Evolutionary conservation across 345 rosid genomes (phyloP), one percentile per base, ranked within the genome.

Genomic region (Bretschneidera sinensis): DNA sequence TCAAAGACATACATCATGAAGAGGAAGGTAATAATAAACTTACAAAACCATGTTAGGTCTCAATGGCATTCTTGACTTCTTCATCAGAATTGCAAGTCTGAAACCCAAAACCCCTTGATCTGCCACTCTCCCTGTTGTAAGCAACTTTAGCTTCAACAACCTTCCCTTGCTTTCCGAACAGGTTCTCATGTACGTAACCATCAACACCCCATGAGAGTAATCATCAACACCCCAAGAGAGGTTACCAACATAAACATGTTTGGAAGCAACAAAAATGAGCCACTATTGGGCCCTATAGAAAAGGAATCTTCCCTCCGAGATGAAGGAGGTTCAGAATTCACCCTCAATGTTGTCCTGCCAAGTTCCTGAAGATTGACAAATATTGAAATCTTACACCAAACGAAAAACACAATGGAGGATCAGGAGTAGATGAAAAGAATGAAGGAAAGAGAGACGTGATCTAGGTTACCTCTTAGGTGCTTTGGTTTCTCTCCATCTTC

Each of bases 21-120:
- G 43, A 13, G 13, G 4, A 50, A 19, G 47, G 58, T 20, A 35
- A 21, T 4, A 7, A 23, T 24, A 58, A 71, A 81, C 97, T 88
- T 85, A 94, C 97, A 51, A 61, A 76, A 21, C 99, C 99, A 66
- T 94, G 58, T 75, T 88, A 77, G 63, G 89, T 73, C 21, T 70
- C 79, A 52, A 94, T 78, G 20, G 97, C 99, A 57, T 57, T 72
- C 67, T 82, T 65, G 50, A 86, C 96, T 76, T 94, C 99, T 35
- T 81, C 79, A 63, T 95, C 53, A 57, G 96, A 84, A 67, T 78
- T 78, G 73, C 80, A 94, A 9, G 95, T 83, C 48, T 90, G 96
- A 65, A 94, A 94, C 51, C 99, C 99, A 28, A 90, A 94, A 61
- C 99, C 97, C 80, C 92, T 86, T 48, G 99, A 94, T 67, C 99